Percentiles rank a stretch among this genome's conserved stretches.
Conservation (phyloP, 2,329 filamentous ascomycete genomes). For the Metarhizium sp. region DNA sequence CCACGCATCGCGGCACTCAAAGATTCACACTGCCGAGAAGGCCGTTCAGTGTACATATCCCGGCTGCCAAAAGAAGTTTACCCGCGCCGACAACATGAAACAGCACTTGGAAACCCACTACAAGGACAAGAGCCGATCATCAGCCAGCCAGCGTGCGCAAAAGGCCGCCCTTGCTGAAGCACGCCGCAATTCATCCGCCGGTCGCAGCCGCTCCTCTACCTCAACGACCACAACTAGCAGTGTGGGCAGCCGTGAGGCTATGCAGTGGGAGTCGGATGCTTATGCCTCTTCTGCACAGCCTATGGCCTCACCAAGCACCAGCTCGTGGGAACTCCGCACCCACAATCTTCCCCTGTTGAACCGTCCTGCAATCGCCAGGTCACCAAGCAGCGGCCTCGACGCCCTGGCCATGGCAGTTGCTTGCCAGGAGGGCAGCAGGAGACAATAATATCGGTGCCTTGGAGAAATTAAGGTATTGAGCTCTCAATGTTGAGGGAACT, state of each 20-base stretch:
- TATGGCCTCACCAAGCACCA: slow-evolving; percentile 26
- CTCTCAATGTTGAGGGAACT: not conserved
- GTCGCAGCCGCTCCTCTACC: slow-evolving; percentile 21
- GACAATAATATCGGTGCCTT: not conserved
- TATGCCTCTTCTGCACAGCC: slow-evolving; percentile 22
- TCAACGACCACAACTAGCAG: slow-evolving; percentile 7
- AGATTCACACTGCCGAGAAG: slow-evolving; percentile 77
- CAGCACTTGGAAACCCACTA: slow-evolving; percentile 72
- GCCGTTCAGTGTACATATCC: slow-evolving; percentile 57
- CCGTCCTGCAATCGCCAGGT: slow-evolving; percentile 31
- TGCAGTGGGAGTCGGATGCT: slow-evolving; percentile 29
- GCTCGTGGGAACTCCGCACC: slow-evolving; percentile 38
- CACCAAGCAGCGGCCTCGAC: slow-evolving; percentile 44
- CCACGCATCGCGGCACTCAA: slow-evolving; percentile 75
- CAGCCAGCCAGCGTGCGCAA: slow-evolving; percentile 23
- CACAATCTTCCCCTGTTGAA: slow-evolving; percentile 34
- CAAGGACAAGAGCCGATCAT: slow-evolving; percentile 46
- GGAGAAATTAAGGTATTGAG: not conserved
- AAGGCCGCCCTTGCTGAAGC: slow-evolving; percentile 22
- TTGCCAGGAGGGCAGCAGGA: slow-evolving; percentile 34
- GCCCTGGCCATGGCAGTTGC: slow-evolving; percentile 45
- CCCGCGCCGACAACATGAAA: slow-evolving; percentile 80
- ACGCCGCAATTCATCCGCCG: slow-evolving; percentile 21
- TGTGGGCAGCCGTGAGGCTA: slow-evolving; percentile 11
- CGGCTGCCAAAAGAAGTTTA: slow-evolving; percentile 72